Evolutionary conservation across 2,329 filamentous ascomycete species (phyloP).

Genomic region (Pestalotiopsis fici): DNA sequence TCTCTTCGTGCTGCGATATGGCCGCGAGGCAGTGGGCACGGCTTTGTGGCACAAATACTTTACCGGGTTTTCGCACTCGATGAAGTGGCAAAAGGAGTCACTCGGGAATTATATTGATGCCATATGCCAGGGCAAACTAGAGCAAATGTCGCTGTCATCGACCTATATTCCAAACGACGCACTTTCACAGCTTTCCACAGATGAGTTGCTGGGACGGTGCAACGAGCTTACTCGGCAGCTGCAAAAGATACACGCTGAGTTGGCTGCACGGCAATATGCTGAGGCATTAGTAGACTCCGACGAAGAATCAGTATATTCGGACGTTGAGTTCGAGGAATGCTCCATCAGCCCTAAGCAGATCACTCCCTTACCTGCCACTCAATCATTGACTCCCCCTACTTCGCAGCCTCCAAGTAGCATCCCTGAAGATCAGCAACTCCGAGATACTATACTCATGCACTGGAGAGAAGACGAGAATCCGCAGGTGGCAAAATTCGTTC

Average conservation of each 20-base stretch:
- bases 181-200: neutral
- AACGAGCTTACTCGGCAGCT: neutral
- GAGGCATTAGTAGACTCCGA: neutral
- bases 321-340: neutral
- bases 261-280: neutral
- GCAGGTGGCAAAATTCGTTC: neutral
- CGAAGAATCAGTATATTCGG: neutral
- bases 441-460: neutral
- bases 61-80: neutral
- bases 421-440: neutral
- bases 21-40: neutral
- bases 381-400: neutral
- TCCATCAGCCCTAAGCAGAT: neutral
- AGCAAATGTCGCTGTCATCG: neutral
- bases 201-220: neutral
- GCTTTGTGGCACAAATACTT: slow-evolving; percentile 2
- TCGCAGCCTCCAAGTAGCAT: neutral
- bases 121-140: neutral
- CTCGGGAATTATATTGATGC: slow-evolving; percentile 1
- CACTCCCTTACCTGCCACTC: neutral
- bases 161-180: neutral
- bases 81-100: slow-evolving; percentile 3
- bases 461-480: neutral
- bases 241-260: neutral
- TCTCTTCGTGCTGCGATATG: slow-evolving; percentile 1